Percentiles rank a stretch among this genome's conserved stretches.
Evolutionary conservation across 2,329 filamentous ascomycete species (phyloP).

Genomic region (Bipolaris zeicola): DNA sequence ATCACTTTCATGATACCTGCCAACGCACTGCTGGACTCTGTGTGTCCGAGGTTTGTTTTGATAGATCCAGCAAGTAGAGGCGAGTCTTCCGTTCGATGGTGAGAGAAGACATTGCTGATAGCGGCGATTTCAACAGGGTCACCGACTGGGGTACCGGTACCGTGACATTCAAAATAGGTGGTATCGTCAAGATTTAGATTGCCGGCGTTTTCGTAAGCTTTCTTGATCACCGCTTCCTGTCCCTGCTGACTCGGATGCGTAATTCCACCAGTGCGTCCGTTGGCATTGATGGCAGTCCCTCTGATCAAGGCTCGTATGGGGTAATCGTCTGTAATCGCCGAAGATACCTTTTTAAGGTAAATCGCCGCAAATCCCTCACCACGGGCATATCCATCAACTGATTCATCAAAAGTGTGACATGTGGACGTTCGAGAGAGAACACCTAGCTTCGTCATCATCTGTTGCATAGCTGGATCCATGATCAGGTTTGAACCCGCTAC

Average conservation of each 20-base stretch:
- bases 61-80: too few species aligned
- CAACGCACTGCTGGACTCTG: too few species aligned
- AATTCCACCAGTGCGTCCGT: slow-evolving; percentile 4
- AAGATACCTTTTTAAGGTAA: slow-evolving; percentile 16
- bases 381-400: slow-evolving; percentile 32
- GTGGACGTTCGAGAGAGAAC: slow-evolving; percentile 23
- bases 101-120: too few species aligned
- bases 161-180: slow-evolving; percentile 30
- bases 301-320: slow-evolving; percentile 7
- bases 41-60: too few species aligned
- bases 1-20: too few species aligned
- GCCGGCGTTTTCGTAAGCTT: slow-evolving; percentile 24
- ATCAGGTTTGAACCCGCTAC: slow-evolving; percentile 29
- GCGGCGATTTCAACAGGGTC: too few species aligned
- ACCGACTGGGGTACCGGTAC: slow-evolving; percentile 39
- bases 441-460: slow-evolving; percentile 21
- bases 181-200: slow-evolving; percentile 9
- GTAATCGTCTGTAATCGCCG: neutral
- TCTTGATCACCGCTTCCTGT: slow-evolving; percentile 29
- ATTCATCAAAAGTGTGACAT: slow-evolving; percentile 30
- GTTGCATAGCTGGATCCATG: slow-evolving; percentile 13
- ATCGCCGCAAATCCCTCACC: slow-evolving; percentile 27
- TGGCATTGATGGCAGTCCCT: neutral
- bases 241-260: too few species aligned
- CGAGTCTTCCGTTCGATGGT: too few species aligned